Conservation (phyloP, 164 flowering plant genomes). For the Protea cynaroides region DNA sequence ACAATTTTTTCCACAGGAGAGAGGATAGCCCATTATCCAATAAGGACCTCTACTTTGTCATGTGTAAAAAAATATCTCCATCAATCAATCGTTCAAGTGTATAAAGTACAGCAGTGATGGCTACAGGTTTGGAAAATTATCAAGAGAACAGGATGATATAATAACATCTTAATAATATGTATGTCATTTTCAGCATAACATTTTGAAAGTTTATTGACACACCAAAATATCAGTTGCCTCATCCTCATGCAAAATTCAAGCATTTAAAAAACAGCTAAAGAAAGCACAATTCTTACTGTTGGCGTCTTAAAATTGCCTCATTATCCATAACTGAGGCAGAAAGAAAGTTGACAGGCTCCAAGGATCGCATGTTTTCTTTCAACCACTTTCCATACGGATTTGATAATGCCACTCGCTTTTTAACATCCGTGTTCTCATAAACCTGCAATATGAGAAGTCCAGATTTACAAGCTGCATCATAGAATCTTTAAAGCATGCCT, state of each 20-base stretch:
- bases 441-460: constrained; percentile 49
- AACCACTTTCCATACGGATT: constrained; percentile 93
- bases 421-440: constrained; percentile 95
- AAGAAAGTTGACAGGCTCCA: constrained; percentile 70
- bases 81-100: no score
- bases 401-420: constrained; percentile 71
- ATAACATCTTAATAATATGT: neutral
- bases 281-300: constrained; percentile 65
- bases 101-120: no score
- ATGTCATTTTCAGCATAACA: constrained; percentile 5
- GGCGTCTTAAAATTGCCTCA: constrained; percentile 71
- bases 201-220: neutral
- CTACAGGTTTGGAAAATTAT: neutral
- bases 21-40: no score
- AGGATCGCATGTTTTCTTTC: constrained; percentile 62
- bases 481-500: no score
- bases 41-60: no score
- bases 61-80: no score
- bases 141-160: neutral
- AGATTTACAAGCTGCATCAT: no score
- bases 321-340: constrained; percentile 64
- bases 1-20: no score
- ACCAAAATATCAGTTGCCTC: neutral
- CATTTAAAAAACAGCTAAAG: constrained; percentile 5
- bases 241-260: neutral